Evolutionary conservation across 306 rosid genomes (phyloP), one percentile per base, ranked within the genome.

Genomic region (Rosa persica): DNA sequence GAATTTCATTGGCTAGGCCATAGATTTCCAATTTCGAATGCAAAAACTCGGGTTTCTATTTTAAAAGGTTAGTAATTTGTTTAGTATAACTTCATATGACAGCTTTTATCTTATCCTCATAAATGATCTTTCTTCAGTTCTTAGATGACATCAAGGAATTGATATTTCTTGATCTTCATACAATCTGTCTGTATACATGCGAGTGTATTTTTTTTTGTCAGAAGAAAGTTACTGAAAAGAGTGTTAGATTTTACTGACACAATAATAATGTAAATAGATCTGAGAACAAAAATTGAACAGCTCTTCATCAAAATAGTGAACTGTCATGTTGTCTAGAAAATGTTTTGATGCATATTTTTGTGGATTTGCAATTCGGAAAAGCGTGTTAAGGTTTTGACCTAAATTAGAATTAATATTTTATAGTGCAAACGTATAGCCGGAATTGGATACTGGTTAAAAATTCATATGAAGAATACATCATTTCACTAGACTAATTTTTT

Each of bases 1-100:
- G 99, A 96, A 80, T 93, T 96, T 76, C 81, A 85, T 70, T 96
- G 99, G 99, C 97, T 96, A 83, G 99, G 98, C 82, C 93, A 85
- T 80, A 89, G 91, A 81, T 96, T 91, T 90, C 99, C 99, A 70
- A 75, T 89, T 73, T 93, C 99, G 57, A 96, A 93, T 87, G 97
- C 97, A 62, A 96, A 96, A 90, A 93, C 98, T 67, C 86, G 99
- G 85, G 98, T 96, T 87, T 77, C 98, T 80, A 93, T 96, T 81
- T 76, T 93, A 75, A 96, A 93, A 90, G 98, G 99, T 90, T 67
- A 69, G 93, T 84, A 30, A 25, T 49, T 71, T 65, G 55, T 60
- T 73, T 68, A 19, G 38, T 40, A 0, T 11, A 10, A 54, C 17
- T 48, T 30, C 61, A 19, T n/a, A 55, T 0, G 30, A n/a, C 5